Conservation (phyloP, 2,329 filamentous ascomycete genomes). For the Xylogone sp. region DNA sequence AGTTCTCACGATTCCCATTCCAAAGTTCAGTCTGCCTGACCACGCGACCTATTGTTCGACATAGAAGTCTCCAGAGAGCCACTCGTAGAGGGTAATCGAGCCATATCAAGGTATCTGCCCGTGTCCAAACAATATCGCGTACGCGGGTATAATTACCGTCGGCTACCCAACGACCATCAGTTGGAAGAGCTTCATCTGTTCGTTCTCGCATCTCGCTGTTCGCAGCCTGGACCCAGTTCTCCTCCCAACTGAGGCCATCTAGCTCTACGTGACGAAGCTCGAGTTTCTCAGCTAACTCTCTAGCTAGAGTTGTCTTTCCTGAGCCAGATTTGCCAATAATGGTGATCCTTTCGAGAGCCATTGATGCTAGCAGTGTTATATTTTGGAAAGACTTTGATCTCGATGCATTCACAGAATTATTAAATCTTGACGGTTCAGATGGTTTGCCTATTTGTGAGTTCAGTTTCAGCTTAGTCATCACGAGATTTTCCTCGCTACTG, state of each 20-base stretch:
- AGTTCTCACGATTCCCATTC: conserved; percentile 3
- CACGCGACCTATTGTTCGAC: conserved; percentile 1
- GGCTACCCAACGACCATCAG: background rate
- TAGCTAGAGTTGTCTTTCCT: conserved; percentile 2
- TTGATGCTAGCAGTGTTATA: background rate
- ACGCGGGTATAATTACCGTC: conserved; percentile 2
- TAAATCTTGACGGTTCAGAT: too few relatives aligned
- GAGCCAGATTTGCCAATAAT: conserved; percentile 2
- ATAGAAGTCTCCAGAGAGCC: background rate
- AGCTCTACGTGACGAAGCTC: conserved; percentile 1
- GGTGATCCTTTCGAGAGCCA: conserved; percentile 1
- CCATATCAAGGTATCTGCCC: conserved; percentile 3
- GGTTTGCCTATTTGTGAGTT: too few relatives aligned
- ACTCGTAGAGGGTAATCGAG: conserved; percentile 3
- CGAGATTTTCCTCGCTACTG: too few relatives aligned
- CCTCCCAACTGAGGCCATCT: conserved; percentile 1
- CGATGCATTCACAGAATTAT: too few relatives aligned
- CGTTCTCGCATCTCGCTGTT: conserved; percentile 1
- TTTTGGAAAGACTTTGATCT: background rate
- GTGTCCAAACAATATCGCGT: conserved; percentile 1
- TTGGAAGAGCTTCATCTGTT: background rate
- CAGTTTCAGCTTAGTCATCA: too few relatives aligned
- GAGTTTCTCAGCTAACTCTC: background rate
- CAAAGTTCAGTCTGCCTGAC: conserved; percentile 1
- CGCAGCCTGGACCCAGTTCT: background rate